These are phyloP conservation scores for Peribolospora baueri DNA, from an alignment of 768 basidiomycete species.

Conservation along the genomic window DNA sequence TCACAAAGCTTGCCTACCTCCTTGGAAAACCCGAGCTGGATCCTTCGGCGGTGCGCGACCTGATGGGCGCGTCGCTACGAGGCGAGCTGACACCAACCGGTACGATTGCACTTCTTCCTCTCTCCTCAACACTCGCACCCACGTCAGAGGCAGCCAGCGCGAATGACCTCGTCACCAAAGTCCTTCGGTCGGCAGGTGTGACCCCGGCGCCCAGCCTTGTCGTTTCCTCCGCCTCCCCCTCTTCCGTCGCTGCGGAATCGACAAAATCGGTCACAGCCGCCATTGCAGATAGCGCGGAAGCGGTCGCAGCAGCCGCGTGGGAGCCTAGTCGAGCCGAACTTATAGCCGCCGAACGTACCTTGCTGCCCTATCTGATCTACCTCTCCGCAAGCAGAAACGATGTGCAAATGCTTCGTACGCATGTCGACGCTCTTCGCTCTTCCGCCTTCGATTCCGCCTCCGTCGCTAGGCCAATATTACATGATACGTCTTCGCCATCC, in stretches of 20 bases:
- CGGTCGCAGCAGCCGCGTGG: slow-evolving; percentile 5
- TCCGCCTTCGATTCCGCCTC: background rate
- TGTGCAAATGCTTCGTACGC: background rate
- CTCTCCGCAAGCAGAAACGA: slow-evolving; percentile 8
- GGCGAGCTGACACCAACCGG: slow-evolving; percentile 51
- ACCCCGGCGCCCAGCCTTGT: background rate
- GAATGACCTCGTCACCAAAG: slow-evolving; percentile 10
- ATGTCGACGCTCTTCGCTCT: background rate
- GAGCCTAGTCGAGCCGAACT: slow-evolving; percentile 6
- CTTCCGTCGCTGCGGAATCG: background rate
- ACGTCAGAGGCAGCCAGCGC: background rate
- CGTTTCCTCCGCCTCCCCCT: background rate
- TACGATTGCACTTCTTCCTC: slow-evolving; percentile 21
- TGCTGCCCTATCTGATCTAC: slow-evolving; percentile 10
- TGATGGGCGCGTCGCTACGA: slow-evolving; percentile 54
- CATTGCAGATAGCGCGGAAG: slow-evolving; percentile 1
- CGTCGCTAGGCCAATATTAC: background rate
- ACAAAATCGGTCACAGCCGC: background rate
- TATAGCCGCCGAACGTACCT: slow-evolving; percentile 4
- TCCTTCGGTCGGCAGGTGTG: slow-evolving; percentile 6
- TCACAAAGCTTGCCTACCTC: slow-evolving; percentile 71
- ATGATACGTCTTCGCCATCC: background rate
- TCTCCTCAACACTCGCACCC: background rate
- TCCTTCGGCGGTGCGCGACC: slow-evolving; percentile 38
- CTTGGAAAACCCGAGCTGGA: slow-evolving; percentile 62